phyloP scores from a whole-genome alignment of 495 filamentous ascomycete species.

The Penicillium bovifimosum region DNA sequence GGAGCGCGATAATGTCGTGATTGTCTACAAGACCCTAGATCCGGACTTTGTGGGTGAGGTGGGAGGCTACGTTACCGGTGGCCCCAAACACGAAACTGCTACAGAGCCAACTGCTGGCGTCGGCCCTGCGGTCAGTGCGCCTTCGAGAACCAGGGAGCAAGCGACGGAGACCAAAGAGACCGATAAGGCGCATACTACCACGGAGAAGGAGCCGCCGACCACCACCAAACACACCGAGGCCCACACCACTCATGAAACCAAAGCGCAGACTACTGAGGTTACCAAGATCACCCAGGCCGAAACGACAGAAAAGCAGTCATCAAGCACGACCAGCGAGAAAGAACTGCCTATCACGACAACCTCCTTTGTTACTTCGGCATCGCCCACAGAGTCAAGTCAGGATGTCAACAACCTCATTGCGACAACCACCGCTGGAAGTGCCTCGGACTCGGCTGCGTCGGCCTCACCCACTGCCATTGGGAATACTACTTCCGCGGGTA shows the following conservation, averaged over 20 bases:
- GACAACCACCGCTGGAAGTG: slow-evolving; percentile 12
- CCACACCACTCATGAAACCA: slow-evolving; percentile 5
- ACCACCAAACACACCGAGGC: slow-evolving; percentile 3
- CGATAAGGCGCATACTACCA: slow-evolving; percentile 1
- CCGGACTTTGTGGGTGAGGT: slow-evolving; percentile 12
- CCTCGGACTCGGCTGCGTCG: slow-evolving; percentile 12
- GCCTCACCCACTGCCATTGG: slow-evolving; percentile 11
- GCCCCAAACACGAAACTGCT: slow-evolving; percentile 2
- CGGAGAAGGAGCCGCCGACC: neutral
- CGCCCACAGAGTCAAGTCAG: slow-evolving; percentile 8
- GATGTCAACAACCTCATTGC: slow-evolving; percentile 10
- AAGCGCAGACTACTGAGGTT: slow-evolving; percentile 5
- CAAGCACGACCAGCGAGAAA: neutral
- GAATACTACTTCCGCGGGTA: slow-evolving; percentile 8
- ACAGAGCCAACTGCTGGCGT: slow-evolving; percentile 13
- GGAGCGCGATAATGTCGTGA: slow-evolving; percentile 13
- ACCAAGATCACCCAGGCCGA: slow-evolving; percentile 6
- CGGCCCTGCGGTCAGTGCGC: slow-evolving; percentile 17
- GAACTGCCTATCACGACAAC: slow-evolving; percentile 1
- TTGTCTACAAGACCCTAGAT: slow-evolving; percentile 16
- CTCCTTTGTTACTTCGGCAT: slow-evolving; percentile 21
- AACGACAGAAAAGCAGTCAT: neutral
- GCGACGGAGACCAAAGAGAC: slow-evolving; percentile 4
- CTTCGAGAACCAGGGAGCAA: slow-evolving; percentile 3
- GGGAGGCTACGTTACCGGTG: slow-evolving; percentile 9